Evolutionary conservation across 495 filamentous ascomycete genomes (phyloP), one percentile per base, ranked within the genome.

Genomic region (Ascobolus immersus): DNA sequence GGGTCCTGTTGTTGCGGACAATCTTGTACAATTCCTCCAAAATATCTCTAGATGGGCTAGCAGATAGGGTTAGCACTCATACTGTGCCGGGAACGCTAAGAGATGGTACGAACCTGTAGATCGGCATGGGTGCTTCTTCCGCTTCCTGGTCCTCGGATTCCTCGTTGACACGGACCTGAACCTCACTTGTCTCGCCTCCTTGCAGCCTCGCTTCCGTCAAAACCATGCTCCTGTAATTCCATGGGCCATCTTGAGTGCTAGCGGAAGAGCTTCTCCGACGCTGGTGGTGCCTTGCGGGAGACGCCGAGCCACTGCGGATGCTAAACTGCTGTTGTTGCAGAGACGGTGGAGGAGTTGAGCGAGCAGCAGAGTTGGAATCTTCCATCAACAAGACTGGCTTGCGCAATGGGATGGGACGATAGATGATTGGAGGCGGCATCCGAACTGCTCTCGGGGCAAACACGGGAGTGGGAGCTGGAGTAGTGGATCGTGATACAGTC

Each of bases 21-120:
- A 46, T 46, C 32, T 46, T 46, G 15, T 46, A 46, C 13, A 46
- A 15, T 12, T 46, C 44, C 11, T 46, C 44, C 6, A 46, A 42
- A 12, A 46, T 42, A 24, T 46, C 44, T 25, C 35, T 46, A 12
- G 42, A 44, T n/a, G 42, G 42, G 19, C 40, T 44, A 23, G 17
- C 5, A 4, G n/a, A 31, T 17, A 31, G 15, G n/a, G 28, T 31
- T 5, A 31, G 28, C 28, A 15, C 15, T 5, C 18, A n/a, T 7
- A n/a, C 7, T 25, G 7, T 7, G 22, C 7, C n/a, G 22, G n/a
- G n/a, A n/a, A n/a, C n/a, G n/a, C n/a, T n/a, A n/a, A n/a, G n/a
- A 8, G 19, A 13, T 8, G 32, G 8, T 6, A 33, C 34, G 17
- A 38, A 40, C 39, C 34, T 40, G 33, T 43, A 43, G 11, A 43